Conservation (phyloP, 805 yeast species). For the Starmerella vaccinii region DNA sequence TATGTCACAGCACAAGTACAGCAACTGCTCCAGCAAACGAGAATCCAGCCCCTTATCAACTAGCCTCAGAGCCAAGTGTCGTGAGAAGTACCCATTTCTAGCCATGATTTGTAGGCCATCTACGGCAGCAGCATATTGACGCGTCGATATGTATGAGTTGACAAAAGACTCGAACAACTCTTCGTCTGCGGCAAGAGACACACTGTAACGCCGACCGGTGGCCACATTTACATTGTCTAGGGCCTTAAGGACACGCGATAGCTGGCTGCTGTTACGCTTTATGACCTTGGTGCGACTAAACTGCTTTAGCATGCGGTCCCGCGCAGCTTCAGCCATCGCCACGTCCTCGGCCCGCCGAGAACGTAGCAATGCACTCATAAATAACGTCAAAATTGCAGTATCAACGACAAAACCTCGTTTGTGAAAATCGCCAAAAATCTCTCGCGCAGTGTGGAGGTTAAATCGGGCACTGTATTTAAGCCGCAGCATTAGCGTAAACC, state of each 20-base stretch:
- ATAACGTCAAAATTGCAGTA: slow-evolving; percentile 23
- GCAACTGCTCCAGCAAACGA: slow-evolving; percentile 4
- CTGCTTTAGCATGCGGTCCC: slow-evolving; percentile 11
- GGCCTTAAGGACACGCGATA: slow-evolving; percentile 9
- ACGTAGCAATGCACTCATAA: slow-evolving; percentile 23
- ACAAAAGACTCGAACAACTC: slow-evolving; percentile 3
- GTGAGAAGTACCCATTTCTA: slow-evolving; percentile 7
- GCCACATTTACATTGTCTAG: slow-evolving; percentile 12
- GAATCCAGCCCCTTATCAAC: background rate
- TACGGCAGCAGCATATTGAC: slow-evolving; percentile 10
- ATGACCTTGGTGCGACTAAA: background rate
- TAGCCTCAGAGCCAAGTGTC: slow-evolving; percentile 1
- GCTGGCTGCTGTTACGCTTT: background rate
- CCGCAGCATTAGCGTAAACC: slow-evolving; percentile 28
- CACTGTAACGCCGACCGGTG: background rate
- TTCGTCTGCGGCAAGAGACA: slow-evolving; percentile 13
- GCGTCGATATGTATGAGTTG: slow-evolving; percentile 3
- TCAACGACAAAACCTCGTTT: slow-evolving; percentile 25
- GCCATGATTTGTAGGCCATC: slow-evolving; percentile 15
- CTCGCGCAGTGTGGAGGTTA: slow-evolving; percentile 2
- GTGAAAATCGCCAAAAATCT: slow-evolving; percentile 19
- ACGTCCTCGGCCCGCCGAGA: slow-evolving; percentile 18
- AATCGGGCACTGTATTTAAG: slow-evolving; percentile 20
- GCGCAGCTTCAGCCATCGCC: slow-evolving; percentile 24
- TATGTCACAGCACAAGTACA: slow-evolving; percentile 17